These are phyloP conservation scores for Fusarium brachygibbosum DNA, from an alignment of 2,329 filamentous ascomycete genomes.

Conservation along the genomic window DNA sequence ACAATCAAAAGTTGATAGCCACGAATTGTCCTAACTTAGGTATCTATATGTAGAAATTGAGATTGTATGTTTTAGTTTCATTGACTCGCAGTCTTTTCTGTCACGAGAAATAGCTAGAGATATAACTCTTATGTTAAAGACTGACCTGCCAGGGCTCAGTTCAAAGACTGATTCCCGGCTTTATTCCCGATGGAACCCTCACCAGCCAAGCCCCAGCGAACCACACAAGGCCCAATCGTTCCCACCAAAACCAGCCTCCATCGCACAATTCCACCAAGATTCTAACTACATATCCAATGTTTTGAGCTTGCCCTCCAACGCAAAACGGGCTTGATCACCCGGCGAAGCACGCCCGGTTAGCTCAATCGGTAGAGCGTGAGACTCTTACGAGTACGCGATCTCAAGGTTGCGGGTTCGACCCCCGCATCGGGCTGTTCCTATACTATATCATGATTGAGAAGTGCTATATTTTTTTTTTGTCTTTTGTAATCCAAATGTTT, in stretches of 20 bases:
- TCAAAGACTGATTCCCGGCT: background rate
- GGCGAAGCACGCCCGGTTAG: conserved; percentile 61
- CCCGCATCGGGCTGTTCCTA: conserved; percentile 59
- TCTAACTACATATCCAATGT: rapidly evolving
- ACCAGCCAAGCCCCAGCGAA: conserved; percentile 2
- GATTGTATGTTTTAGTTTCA: background rate
- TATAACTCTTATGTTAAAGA: background rate
- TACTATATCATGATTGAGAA: conserved; percentile 48
- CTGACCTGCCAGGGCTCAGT: background rate
- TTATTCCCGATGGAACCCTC: conserved; percentile 5
- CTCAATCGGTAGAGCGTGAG: conserved; percentile 72
- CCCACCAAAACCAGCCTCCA: background rate
- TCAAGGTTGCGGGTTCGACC: conserved; percentile 70
- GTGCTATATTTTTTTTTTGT: conserved; percentile 40
- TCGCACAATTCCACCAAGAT: background rate
- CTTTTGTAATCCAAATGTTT: background rate
- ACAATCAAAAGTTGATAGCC: background rate
- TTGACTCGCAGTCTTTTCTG: too few relatives aligned
- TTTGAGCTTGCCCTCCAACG: conserved; percentile 10
- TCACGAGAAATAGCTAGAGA: background rate
- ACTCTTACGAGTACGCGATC: conserved; percentile 68
- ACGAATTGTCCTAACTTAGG: background rate
- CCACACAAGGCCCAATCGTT: conserved; percentile 12
- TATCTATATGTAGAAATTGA: background rate
- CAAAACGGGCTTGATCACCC: conserved; percentile 55